phyloP scores from a whole-genome alignment of 2,329 filamentous ascomycete species.

The Ophiosphaerella korrae region DNA sequence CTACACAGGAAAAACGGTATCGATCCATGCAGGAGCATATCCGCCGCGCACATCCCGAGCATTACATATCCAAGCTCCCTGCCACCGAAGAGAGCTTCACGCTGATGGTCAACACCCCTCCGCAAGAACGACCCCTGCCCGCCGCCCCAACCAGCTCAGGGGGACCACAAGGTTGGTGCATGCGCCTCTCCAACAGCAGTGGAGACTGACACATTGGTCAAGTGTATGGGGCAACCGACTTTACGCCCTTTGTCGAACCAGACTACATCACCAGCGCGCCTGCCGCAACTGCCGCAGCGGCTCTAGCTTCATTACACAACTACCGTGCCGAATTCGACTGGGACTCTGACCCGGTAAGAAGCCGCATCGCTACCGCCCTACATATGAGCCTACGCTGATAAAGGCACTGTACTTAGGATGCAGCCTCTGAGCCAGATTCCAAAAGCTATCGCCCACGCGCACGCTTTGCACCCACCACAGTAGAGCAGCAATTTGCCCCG shows the following conservation, averaged over 20 bases:
- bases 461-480: constrained; percentile 47
- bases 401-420: constrained; percentile 36
- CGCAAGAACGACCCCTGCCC: constrained; percentile 69
- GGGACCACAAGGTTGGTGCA: constrained; percentile 40
- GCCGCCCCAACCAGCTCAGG: constrained; percentile 49
- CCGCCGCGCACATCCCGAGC: constrained; percentile 91
- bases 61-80: constrained; percentile 97
- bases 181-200: constrained; percentile 35
- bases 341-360: constrained; percentile 46
- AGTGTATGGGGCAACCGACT: constrained; percentile 60
- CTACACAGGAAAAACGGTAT: constrained; percentile 84
- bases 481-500: constrained; percentile 73
- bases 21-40: constrained; percentile 99
- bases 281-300: constrained; percentile 80
- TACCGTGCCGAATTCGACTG: constrained; percentile 71
- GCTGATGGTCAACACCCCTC: constrained; percentile 92
- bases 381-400: constrained; percentile 23
- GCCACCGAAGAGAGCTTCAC: constrained; percentile 95
- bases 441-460: constrained; percentile 47
- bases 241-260: constrained; percentile 70
- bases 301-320: constrained; percentile 81
- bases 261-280: constrained; percentile 67
- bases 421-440: constrained; percentile 45
- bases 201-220: constrained; percentile 41
- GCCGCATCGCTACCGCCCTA: constrained; percentile 14